Percentiles rank a stretch among this genome's conserved stretches.
Conservation (phyloP, 2,329 filamentous ascomycete genomes). For the Paraphoma sp. region DNA sequence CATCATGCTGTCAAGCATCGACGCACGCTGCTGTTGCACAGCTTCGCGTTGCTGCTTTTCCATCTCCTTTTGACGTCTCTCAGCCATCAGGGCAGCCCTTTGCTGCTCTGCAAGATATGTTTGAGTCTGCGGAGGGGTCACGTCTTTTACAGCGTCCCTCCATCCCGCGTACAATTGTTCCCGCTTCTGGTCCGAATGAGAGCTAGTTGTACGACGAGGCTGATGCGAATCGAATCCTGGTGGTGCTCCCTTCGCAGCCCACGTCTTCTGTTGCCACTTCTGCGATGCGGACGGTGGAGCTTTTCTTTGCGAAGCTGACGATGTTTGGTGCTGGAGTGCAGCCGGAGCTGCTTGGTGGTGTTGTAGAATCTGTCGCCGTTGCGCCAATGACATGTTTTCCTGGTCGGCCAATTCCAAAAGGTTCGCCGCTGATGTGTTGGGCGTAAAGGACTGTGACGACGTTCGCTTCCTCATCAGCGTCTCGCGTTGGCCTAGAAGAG, state of each 20-base stretch:
- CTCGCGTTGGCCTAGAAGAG: constrained; percentile 62
- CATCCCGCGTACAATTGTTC: constrained; percentile 45
- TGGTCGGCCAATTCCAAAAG: constrained; percentile 41
- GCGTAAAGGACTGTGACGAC: constrained; percentile 48
- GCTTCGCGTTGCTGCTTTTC: constrained; percentile 64
- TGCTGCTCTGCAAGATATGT: constrained; percentile 42
- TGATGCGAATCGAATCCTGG: constrained; percentile 48
- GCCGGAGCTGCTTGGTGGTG: constrained; percentile 29
- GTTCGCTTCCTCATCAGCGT: constrained; percentile 54
- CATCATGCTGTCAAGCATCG: constrained; percentile 76
- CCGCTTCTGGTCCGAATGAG: constrained; percentile 37
- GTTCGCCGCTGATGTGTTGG: constrained; percentile 35
- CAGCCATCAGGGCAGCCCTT: constrained; percentile 60
- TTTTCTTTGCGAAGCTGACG: constrained; percentile 15
- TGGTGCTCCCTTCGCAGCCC: constrained; percentile 27
- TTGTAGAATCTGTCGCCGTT: constrained; percentile 58
- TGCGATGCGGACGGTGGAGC: constrained; percentile 35
- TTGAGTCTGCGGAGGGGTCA: constrained; percentile 24
- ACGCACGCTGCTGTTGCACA: constrained; percentile 65
- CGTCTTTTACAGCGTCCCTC: constrained; percentile 42
- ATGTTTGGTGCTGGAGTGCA: constrained; percentile 14
- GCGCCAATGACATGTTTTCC: constrained; percentile 75
- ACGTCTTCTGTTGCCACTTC: constrained; percentile 39
- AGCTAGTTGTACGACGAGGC: constrained; percentile 35
- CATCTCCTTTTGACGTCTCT: constrained; percentile 68